phyloP scores from a whole-genome alignment of 2,329 filamentous ascomycete genomes.

The Amesomyces nigricolor region DNA sequence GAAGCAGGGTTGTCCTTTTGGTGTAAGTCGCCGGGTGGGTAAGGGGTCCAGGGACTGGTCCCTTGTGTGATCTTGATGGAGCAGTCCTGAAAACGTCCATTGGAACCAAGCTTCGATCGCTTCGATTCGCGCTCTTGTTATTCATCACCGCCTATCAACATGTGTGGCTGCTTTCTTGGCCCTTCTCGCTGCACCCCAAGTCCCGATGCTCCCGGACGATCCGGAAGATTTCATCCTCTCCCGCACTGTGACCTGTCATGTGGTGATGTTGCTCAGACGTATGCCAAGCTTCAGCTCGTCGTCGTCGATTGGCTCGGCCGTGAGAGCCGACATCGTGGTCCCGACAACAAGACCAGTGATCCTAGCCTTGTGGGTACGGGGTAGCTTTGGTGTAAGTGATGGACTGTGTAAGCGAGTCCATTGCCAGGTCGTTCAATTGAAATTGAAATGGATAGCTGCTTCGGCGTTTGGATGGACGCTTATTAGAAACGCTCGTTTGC shows the following conservation, averaged over 20 bases:
- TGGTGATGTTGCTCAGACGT: conserved; percentile 2
- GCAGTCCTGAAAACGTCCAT: too few relatives aligned
- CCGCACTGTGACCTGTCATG: neutral
- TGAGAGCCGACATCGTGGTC: neutral
- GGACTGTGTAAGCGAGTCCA: too few relatives aligned
- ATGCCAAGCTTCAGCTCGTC: conserved; percentile 9
- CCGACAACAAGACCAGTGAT: too few relatives aligned
- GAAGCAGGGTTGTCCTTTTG: too few relatives aligned
- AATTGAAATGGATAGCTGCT: too few relatives aligned
- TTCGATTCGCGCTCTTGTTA: neutral
- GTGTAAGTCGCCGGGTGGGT: too few relatives aligned
- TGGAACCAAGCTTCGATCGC: neutral
- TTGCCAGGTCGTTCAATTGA: too few relatives aligned
- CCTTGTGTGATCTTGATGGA: neutral
- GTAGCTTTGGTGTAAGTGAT: too few relatives aligned
- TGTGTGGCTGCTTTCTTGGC: neutral
- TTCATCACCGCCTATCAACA: neutral
- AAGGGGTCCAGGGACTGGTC: too few relatives aligned
- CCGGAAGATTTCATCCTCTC: too few relatives aligned
- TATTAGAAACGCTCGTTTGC: neutral
- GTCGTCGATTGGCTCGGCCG: conserved; percentile 3
- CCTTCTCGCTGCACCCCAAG: neutral
- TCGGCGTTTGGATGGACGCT: neutral
- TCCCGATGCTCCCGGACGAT: conserved; percentile 3
- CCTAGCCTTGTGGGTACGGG: too few relatives aligned